Base-by-base conservation (phyloP, 106 monocot genomes). In the Phalaenopsis aphrodite region DNA sequence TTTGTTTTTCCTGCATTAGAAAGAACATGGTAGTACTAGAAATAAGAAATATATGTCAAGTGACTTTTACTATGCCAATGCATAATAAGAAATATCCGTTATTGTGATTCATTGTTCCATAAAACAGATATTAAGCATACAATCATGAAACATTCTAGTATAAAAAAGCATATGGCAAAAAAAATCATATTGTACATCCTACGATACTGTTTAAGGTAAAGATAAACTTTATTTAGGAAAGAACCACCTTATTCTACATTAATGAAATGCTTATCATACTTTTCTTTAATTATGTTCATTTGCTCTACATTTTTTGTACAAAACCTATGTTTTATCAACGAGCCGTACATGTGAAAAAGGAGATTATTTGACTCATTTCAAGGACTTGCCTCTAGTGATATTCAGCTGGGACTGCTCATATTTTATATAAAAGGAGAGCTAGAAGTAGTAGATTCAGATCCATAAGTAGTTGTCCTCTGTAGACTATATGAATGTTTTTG, bases 1-100 rank as follows among this genome's bases (percentile, higher is more conserved):
- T 72, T 87, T 98, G 98, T 89, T 94, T 94, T 80, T 98, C 98
- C 98, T 98, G 84, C 76, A 78, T 78, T 38, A 88, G 55, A 56
- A 75, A 75, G 45, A 76, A 76, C 23, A 48, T 74, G 36, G 38
- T 14, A 38, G 3, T 74, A n/a, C 4, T 42, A 8, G 18, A 41
- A 74, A n/a, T 74, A 3, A 43, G n/a, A n/a, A 45, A 74, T 74
- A 14, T 15, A 74, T 45, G 43, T 7, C 5, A 74, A 74, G 23
- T 18, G 3, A 74, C 4, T 39, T 69, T 18, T 6, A 19, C 9
- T 39, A 69, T 1, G 12, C 66, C 24, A 69, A n/a, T 39, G 38
- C 2, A 23, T 61, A 21, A 10, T 23, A 61, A 21, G 1, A 61
- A 41, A 69, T 38, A 39, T 69, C 14, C 12, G 39, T 69, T 39